phyloP scores from a whole-genome alignment of 192 early-diverging fungal genomes.

The Backusella mclennaniae region DNA sequence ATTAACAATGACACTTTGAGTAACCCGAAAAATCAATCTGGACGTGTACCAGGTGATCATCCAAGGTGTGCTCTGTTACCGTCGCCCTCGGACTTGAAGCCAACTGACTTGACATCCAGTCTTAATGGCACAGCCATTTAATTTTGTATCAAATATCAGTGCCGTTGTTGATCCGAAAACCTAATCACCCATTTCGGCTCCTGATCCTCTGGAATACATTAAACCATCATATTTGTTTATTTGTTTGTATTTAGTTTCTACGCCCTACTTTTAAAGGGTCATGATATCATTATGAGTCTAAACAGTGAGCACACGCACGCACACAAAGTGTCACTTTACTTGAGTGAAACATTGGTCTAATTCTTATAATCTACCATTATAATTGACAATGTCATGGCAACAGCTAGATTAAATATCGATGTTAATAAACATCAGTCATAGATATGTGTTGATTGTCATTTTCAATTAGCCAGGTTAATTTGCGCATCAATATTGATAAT shows the following conservation, averaged over 20 bases:
- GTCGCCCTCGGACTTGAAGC: slow-evolving; percentile 22
- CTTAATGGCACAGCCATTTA: slow-evolving; percentile 12
- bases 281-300: background rate
- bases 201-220: background rate
- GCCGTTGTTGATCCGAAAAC: slow-evolving; percentile 33
- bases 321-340: background rate
- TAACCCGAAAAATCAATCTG: slow-evolving; percentile 14
- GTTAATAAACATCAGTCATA: no score
- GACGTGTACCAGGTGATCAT: slow-evolving; percentile 20
- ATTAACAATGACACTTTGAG: slow-evolving; percentile 9
- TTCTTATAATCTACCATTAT: background rate
- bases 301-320: background rate
- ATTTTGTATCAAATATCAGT: slow-evolving; percentile 27
- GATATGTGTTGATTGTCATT: no score
- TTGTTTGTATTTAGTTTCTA: background rate
- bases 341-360: background rate
- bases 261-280: background rate
- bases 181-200: slow-evolving; percentile 17
- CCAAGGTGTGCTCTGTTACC: slow-evolving; percentile 24
- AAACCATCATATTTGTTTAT: background rate
- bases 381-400: background rate
- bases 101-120: slow-evolving; percentile 16
- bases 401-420: background rate
- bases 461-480: no score
- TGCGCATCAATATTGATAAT: no score